phyloP scores from a whole-genome alignment of 345 rosid genomes.

The Pistacia atlantica region DNA sequence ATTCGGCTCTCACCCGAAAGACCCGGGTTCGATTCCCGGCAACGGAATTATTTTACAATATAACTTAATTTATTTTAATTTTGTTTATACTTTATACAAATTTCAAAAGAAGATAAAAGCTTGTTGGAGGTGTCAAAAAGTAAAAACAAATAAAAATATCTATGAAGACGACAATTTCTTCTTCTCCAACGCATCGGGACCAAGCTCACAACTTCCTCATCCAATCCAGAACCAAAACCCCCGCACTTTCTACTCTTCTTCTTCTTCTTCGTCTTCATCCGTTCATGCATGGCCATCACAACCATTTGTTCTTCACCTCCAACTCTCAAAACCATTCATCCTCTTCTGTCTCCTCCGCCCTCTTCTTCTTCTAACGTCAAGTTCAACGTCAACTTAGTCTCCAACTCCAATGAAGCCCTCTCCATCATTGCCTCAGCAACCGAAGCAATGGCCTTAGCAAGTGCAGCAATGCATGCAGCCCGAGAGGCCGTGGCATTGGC shows the following conservation, averaged over 20 bases:
- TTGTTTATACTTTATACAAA: no score
- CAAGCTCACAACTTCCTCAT: background rate
- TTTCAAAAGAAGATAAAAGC: no score
- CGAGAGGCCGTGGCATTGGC: constrained; percentile 38
- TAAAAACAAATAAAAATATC: background rate
- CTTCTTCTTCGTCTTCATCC: background rate
- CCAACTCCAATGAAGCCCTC: constrained; percentile 18
- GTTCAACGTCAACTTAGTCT: constrained; percentile 17
- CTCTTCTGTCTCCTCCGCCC: constrained; percentile 20
- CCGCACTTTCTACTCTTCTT: no score
- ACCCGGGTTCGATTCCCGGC: constrained; percentile 85
- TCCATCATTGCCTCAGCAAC: constrained; percentile 16
- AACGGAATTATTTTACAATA: constrained; percentile 39
- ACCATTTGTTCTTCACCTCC: constrained; percentile 45
- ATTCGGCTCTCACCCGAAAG: constrained; percentile 76
- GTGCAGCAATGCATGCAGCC: constrained; percentile 30
- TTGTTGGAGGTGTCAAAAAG: no score
- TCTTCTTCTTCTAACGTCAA: constrained; percentile 30
- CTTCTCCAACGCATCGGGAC: background rate
- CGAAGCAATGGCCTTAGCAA: constrained; percentile 24
- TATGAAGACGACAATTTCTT: background rate
- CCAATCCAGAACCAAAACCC: background rate
- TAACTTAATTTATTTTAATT: no score
- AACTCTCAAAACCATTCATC: constrained; percentile 32
- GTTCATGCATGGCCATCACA: constrained; percentile 38